Percentiles rank a stretch among this genome's conserved stretches.
These are phyloP conservation scores for Diaporthe longicolla DNA, from an alignment of 2,329 filamentous ascomycete genomes.

Conservation along the genomic window DNA sequence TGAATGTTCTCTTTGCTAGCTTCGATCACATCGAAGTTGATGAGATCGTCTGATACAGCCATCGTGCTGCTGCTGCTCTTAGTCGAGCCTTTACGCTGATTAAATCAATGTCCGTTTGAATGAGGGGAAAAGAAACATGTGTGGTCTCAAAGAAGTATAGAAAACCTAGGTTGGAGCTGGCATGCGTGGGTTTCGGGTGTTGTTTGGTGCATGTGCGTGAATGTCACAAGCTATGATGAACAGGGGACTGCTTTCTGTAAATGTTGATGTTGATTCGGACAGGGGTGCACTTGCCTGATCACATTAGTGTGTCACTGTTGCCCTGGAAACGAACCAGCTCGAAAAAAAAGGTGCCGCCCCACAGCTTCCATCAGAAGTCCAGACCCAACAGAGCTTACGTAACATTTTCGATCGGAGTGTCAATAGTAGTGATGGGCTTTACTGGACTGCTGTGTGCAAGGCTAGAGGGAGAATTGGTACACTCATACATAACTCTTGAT, in stretches of 20 bases:
- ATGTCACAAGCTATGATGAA: constrained; percentile 39
- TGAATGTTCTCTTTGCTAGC: constrained; percentile 98
- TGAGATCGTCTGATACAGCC: constrained; percentile 66
- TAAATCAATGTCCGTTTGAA: constrained; percentile 35
- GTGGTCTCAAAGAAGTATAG: constrained; percentile 19
- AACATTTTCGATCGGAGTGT: not conserved
- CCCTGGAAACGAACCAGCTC: constrained; percentile 38
- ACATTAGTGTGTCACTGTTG: constrained; percentile 39
- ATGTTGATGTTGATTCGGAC: constrained; percentile 44
- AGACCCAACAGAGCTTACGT: constrained; percentile 5
- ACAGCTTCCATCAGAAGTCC: not conserved
- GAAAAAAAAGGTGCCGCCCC: not conserved
- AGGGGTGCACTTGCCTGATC: constrained; percentile 15
- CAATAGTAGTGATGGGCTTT: too few relatives aligned
- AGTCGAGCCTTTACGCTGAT: constrained; percentile 38
- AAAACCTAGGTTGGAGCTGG: constrained; percentile 26
- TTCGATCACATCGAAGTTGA: constrained; percentile 93
- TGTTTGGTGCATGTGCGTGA: constrained; percentile 12
- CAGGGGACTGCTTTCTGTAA: constrained; percentile 20
- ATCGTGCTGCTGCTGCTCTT: constrained; percentile 55
- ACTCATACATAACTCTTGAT: too few relatives aligned
- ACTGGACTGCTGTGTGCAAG: too few relatives aligned
- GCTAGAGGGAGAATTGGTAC: too few relatives aligned
- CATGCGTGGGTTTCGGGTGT: not conserved
- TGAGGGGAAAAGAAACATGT: constrained; percentile 36